phyloP scores from a whole-genome alignment of 495 filamentous ascomycete species.

The Talaromyces wortmannii region DNA sequence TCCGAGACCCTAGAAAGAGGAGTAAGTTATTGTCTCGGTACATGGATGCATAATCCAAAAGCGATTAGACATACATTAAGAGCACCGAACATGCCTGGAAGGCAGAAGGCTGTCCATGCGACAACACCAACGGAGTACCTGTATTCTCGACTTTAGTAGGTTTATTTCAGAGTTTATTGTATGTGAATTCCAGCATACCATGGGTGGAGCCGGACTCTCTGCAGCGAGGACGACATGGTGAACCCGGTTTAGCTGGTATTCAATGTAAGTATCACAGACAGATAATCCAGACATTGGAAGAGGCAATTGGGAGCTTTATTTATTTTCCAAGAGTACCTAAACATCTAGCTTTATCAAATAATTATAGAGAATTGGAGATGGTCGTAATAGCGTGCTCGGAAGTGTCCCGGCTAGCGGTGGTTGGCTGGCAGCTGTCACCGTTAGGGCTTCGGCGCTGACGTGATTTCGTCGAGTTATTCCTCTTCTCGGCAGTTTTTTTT shows the following conservation, averaged over 20 bases:
- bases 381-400: not conserved
- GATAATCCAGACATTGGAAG: not conserved
- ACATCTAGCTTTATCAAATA: no score
- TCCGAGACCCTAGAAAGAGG: not conserved
- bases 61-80: not conserved
- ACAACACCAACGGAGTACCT: not conserved
- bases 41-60: not conserved
- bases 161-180: no score
- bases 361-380: not conserved
- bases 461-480: not conserved
- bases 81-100: not conserved
- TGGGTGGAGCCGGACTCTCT: not conserved
- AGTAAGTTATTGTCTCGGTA: no score
- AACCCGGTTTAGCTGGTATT: not conserved
- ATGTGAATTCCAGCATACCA: not conserved
- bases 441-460: not conserved
- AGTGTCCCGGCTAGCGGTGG: not conserved
- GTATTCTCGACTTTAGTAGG: not conserved
- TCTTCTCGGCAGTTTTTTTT: no score
- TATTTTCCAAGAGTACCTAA: not conserved
- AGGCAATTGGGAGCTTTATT: not conserved
- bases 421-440: not conserved
- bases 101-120: constrained; percentile 1
- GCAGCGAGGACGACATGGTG: not conserved
- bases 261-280: not conserved